These are phyloP conservation scores for Trichaptum fuscoviolaceum DNA, from an alignment of 768 basidiomycete genomes.

Conservation along the genomic window DNA sequence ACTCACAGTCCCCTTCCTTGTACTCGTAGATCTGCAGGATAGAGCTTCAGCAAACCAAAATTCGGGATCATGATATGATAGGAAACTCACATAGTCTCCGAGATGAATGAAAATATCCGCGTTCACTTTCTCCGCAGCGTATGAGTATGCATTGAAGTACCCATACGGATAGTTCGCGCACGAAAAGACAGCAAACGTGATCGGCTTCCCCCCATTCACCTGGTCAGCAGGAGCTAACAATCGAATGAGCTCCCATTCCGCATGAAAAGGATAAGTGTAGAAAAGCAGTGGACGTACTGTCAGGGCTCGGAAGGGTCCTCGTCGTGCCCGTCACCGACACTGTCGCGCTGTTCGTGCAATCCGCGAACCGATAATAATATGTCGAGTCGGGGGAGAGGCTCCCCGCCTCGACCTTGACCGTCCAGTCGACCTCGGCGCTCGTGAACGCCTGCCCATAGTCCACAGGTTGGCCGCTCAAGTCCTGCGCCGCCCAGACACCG, in stretches of 20 bases:
- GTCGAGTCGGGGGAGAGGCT: constrained; percentile 19
- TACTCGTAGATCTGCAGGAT: constrained; percentile 8
- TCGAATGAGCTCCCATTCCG: not conserved
- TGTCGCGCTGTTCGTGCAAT: constrained; percentile 19
- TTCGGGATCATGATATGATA: not conserved
- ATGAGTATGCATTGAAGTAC: constrained; percentile 25
- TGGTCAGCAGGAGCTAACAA: constrained; percentile 11
- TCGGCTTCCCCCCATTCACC: constrained; percentile 16
- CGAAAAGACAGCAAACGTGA: constrained; percentile 20
- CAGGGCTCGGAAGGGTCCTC: constrained; percentile 20
- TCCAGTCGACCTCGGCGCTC: constrained; percentile 20
- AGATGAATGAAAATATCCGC: constrained; percentile 22
- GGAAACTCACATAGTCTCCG: constrained; percentile 20
- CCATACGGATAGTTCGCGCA: constrained; percentile 22
- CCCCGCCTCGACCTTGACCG: constrained; percentile 24
- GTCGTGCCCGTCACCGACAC: constrained; percentile 19
- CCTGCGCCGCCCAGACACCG: constrained; percentile 34
- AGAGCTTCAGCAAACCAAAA: not conserved
- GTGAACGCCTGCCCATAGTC: not conserved
- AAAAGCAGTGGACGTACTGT: constrained; percentile 5
- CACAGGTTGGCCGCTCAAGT: constrained; percentile 24
- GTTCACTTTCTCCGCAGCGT: constrained; percentile 16
- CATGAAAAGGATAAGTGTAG: not conserved
- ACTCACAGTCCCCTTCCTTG: not conserved
- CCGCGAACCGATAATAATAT: constrained; percentile 24